Conservation (phyloP, 345 rosid species). For the Erysimum cheiranthoides region DNA sequence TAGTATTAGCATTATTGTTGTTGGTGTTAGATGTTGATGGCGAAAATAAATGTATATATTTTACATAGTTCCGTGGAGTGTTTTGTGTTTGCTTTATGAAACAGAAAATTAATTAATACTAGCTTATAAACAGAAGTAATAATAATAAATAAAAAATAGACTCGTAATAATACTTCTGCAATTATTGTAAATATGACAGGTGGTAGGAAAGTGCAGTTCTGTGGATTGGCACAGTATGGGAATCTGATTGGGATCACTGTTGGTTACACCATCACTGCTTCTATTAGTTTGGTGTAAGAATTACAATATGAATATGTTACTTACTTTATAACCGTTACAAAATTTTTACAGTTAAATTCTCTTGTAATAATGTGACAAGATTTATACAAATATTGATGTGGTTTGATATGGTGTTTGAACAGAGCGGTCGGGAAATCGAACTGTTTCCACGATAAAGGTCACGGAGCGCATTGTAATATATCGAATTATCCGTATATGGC, state of each 20-base stretch:
- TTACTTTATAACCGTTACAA: conserved; percentile 25
- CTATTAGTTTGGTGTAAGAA: conserved; percentile 98
- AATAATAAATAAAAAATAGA: conserved; percentile 24
- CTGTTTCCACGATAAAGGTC: conserved; percentile 78
- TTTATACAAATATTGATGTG: conserved; percentile 13
- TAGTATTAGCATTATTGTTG: conserved; percentile 41
- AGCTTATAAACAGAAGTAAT: conserved; percentile 25
- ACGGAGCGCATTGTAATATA: conserved; percentile 51
- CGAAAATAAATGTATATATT: background rate
- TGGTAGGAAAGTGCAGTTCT: conserved; percentile 64
- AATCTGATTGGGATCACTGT: conserved; percentile 71
- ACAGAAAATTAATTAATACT: conserved; percentile 26
- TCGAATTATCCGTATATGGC: conserved; percentile 71
- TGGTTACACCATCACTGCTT: conserved; percentile 93
- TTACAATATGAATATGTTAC: conserved; percentile 21
- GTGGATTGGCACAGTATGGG: conserved; percentile 86
- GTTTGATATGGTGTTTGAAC: conserved; percentile 21
- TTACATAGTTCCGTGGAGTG: conserved; percentile 34
- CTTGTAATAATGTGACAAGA: background rate
- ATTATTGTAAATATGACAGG: conserved; percentile 51
- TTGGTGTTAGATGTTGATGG: conserved; percentile 30
- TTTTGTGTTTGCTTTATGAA: conserved; percentile 42
- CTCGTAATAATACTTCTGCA: background rate
- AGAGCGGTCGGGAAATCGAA: conserved; percentile 83
- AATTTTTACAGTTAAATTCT: background rate